These are phyloP conservation scores for Spathaspora boniae DNA, from an alignment of 805 yeast genomes.

Conservation along the genomic window DNA sequence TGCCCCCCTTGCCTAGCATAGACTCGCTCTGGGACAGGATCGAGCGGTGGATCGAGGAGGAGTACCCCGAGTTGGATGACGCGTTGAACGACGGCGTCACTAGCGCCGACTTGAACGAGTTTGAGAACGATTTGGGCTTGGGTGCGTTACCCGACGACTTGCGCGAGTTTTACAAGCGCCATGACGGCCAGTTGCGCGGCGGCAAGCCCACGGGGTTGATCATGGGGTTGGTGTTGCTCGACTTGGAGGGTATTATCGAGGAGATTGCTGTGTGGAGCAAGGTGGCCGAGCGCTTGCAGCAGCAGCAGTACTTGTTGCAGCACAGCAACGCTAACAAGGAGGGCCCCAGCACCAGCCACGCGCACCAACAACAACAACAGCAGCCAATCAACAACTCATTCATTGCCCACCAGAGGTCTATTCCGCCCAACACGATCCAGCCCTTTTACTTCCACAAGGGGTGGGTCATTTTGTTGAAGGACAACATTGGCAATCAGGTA, in stretches of 20 bases:
- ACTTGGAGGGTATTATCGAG: slow-evolving; percentile 40
- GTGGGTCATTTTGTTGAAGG: slow-evolving; percentile 42
- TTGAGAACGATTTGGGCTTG: slow-evolving; percentile 41
- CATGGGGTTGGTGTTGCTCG: slow-evolving; percentile 41
- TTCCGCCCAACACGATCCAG: slow-evolving; percentile 37
- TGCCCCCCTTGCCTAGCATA: slow-evolving; percentile 46
- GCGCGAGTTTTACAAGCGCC: slow-evolving; percentile 43
- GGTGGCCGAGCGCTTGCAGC: slow-evolving; percentile 39
- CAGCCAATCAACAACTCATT: slow-evolving; percentile 18
- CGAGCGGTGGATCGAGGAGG: slow-evolving; percentile 42
- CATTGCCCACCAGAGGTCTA: slow-evolving; percentile 31
- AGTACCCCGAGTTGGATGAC: slow-evolving; percentile 45
- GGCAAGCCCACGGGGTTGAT: slow-evolving; percentile 44
- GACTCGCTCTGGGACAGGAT: slow-evolving; percentile 43
- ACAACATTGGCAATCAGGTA: slow-evolving; percentile 40
- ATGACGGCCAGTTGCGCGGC: slow-evolving; percentile 45
- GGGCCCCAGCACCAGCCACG: background rate
- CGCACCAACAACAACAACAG: slow-evolving; percentile 3
- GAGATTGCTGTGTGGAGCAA: slow-evolving; percentile 41
- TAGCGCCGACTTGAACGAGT: slow-evolving; percentile 44
- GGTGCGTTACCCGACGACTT: slow-evolving; percentile 40
- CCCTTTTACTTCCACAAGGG: slow-evolving; percentile 33
- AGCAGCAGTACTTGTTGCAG: slow-evolving; percentile 29
- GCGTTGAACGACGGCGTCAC: slow-evolving; percentile 42
- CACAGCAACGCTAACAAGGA: slow-evolving; percentile 16